phyloP scores from a whole-genome alignment of 129 eudicot genomes.

The Smallanthus sonchifolius region DNA sequence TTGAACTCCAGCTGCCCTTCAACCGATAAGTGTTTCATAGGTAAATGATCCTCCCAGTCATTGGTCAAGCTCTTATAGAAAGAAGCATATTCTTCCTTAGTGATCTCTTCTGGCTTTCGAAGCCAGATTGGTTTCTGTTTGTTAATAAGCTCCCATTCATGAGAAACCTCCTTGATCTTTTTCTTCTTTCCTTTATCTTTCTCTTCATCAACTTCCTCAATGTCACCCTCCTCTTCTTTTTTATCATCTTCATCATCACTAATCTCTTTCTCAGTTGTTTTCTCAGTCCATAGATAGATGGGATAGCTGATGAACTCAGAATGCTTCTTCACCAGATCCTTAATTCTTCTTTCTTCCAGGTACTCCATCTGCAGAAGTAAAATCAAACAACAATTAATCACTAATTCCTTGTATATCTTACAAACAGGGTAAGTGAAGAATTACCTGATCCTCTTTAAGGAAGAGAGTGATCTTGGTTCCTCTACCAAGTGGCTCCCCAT shows the following conservation, averaged over 20 bases:
- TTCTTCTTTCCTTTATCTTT: constrained; percentile 73
- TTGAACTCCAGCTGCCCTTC: constrained; percentile 88
- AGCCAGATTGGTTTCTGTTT: constrained; percentile 91
- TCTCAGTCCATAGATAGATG: constrained; percentile 79
- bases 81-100: constrained; percentile 81
- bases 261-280: constrained; percentile 80
- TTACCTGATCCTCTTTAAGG: constrained; percentile 92
- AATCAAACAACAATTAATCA: not conserved
- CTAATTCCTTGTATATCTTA: not conserved
- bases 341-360: constrained; percentile 81
- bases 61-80: constrained; percentile 89
- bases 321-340: constrained; percentile 90
- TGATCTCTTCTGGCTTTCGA: constrained; percentile 85
- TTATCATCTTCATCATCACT: constrained; percentile 91
- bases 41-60: constrained; percentile 91
- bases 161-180: constrained; percentile 80
- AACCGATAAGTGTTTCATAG: constrained; percentile 86
- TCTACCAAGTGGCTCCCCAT: constrained; percentile 76
- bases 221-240: constrained; percentile 78
- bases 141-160: constrained; percentile 84
- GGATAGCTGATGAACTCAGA: constrained; percentile 92
- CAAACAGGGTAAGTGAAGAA: not conserved
- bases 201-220: constrained; percentile 76
- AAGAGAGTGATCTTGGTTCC: constrained; percentile 86
- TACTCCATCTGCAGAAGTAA: constrained; percentile 58